Percentiles rank a stretch among this genome's conserved stretches.
Evolutionary conservation across 2,329 filamentous ascomycete species (phyloP).

Genomic region (Alternaria sp.): DNA sequence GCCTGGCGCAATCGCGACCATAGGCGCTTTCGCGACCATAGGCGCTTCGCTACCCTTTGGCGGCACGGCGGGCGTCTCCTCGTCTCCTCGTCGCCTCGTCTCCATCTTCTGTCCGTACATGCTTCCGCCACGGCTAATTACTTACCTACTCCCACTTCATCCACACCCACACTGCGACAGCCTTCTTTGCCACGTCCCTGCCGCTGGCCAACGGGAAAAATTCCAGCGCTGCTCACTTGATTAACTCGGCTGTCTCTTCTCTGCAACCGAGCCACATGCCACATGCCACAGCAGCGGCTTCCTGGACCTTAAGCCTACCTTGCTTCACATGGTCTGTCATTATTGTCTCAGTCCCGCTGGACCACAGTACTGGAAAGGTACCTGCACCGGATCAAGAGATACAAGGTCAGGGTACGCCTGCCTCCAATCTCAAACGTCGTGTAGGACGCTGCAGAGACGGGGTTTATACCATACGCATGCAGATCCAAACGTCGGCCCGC

Average conservation of each 20-base stretch:
- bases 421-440: constrained; percentile 41
- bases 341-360: constrained; percentile 43
- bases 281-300: constrained; percentile 23
- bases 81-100: too few relatives aligned
- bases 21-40: constrained; percentile 47
- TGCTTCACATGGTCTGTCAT: constrained; percentile 40
- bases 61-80: constrained; percentile 45
- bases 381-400: constrained; percentile 49
- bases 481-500: constrained; percentile 49
- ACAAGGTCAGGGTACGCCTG: constrained; percentile 44
- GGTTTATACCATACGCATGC: constrained; percentile 49
- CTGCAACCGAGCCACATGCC: constrained; percentile 24
- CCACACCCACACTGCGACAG: constrained; percentile 25
- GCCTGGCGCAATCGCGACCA: constrained; percentile 47
- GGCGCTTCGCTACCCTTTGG: constrained; percentile 34
- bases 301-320: constrained; percentile 26
- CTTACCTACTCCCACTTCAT: constrained; percentile 36
- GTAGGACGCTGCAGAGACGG: constrained; percentile 40
- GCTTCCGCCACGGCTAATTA: constrained; percentile 50
- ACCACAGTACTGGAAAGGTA: constrained; percentile 38
- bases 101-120: constrained; percentile 28
- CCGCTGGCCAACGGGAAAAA: constrained; percentile 34
- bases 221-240: constrained; percentile 11
- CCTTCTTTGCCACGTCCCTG: constrained; percentile 24
- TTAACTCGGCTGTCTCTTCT: constrained; percentile 2